Evolutionary conservation across 1,139 yeast species (phyloP).

Genomic region (Taphrina sp.): DNA sequence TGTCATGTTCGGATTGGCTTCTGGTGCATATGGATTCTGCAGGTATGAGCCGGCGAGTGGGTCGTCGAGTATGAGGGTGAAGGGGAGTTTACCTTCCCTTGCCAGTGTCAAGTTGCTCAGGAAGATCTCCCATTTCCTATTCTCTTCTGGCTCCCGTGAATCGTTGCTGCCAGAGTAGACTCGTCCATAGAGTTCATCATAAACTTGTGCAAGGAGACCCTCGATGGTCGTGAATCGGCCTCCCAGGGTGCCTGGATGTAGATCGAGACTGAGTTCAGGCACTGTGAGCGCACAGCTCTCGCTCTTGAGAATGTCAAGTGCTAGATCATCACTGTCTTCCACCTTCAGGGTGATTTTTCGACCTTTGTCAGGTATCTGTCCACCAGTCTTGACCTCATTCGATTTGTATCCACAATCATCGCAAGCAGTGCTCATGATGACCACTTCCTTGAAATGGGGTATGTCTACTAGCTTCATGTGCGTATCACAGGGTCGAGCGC

Average conservation of each 20-base stretch:
- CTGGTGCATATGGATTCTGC: conserved; percentile 98
- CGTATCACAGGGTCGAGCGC: conserved; percentile 74
- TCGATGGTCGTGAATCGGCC: conserved; percentile 90
- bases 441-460: conserved; percentile 97
- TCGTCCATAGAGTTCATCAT: conserved; percentile 80
- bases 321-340: conserved; percentile 89
- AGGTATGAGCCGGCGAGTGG: conserved; percentile 93
- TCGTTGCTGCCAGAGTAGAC: conserved; percentile 86
- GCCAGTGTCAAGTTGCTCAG: conserved; percentile 75
- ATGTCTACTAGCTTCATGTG: conserved; percentile 96
- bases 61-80: conserved; percentile 86
- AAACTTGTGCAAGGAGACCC: conserved; percentile 83
- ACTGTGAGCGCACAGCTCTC: conserved; percentile 85
- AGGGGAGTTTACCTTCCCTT: conserved; percentile 74
- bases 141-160: conserved; percentile 79
- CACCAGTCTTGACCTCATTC: conserved; percentile 98
- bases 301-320: conserved; percentile 81
- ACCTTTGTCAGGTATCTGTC: conserved; percentile 87
- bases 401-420: conserved; percentile 93
- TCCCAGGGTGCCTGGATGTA: conserved; percentile 95
- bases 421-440: conserved; percentile 93
- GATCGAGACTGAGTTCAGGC: conserved; percentile 86
- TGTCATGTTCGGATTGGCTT: conserved; percentile 91
- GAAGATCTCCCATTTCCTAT: conserved; percentile 75
- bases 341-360: conserved; percentile 68